Conservation (phyloP, 2,329 filamentous ascomycete species). For the Hymenoscyphus linearis region DNA sequence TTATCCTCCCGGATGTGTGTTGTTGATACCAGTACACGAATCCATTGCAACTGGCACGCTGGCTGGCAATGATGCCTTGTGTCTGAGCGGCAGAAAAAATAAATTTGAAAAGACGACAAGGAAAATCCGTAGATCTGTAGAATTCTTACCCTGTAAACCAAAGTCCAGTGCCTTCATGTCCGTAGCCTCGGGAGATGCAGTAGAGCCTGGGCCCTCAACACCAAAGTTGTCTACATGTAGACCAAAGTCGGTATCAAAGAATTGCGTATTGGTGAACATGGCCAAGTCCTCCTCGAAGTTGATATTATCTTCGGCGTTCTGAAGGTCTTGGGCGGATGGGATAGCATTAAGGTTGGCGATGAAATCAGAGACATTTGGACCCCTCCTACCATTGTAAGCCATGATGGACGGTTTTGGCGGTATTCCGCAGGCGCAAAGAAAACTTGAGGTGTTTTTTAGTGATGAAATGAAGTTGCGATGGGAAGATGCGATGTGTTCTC, state of each 20-base stretch:
- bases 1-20: too few relatives aligned
- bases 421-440: neutral
- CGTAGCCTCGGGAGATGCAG: constrained; percentile 14
- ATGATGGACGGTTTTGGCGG: constrained; percentile 34
- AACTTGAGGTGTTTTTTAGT: neutral
- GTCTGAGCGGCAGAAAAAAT: neutral
- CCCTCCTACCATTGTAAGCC: constrained; percentile 69
- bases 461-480: neutral
- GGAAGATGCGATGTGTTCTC: neutral
- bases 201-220: neutral
- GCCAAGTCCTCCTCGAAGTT: constrained; percentile 67
- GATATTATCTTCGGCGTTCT: constrained; percentile 47
- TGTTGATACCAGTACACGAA: neutral
- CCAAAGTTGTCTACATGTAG: constrained; percentile 37
- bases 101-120: neutral
- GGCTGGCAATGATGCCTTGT: constrained; percentile 7
- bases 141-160: constrained; percentile 38
- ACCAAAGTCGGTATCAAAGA: constrained; percentile 71
- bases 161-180: constrained; percentile 47
- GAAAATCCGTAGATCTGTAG: neutral
- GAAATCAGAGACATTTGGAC: constrained; percentile 85
- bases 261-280: constrained; percentile 77
- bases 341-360: constrained; percentile 77
- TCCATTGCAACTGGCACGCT: neutral
- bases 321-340: constrained; percentile 56